Conservation (phyloP, 2,329 filamentous ascomycete genomes). For the Talaromyces sp. region DNA sequence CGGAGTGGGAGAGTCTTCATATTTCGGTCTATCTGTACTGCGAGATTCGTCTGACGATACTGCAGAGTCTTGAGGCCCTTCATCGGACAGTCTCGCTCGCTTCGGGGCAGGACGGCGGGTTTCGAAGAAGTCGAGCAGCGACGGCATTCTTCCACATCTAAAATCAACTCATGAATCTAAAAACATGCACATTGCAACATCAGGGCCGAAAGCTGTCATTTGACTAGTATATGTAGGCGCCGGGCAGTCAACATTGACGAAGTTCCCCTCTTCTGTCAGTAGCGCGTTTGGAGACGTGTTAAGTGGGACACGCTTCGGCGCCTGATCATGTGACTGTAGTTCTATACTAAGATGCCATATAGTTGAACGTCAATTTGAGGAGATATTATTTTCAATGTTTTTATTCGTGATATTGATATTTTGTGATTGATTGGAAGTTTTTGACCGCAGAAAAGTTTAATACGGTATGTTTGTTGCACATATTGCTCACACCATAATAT, state of each 20-base stretch:
- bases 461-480: no score
- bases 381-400: not conserved
- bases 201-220: slow-evolving; percentile 3
- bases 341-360: not conserved
- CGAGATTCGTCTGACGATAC: not conserved
- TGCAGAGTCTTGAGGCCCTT: slow-evolving; percentile 2
- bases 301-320: slow-evolving; percentile 8
- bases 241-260: not conserved
- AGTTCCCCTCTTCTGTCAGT: not conserved
- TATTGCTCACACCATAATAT: no score
- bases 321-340: slow-evolving; percentile 11
- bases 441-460: no score
- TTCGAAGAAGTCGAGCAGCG: slow-evolving; percentile 31
- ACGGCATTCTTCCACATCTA: slow-evolving; percentile 13
- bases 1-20: not conserved
- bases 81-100: slow-evolving; percentile 22
- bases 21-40: not conserved
- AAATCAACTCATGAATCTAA: not conserved
- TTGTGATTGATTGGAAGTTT: no score
- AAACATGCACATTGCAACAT: slow-evolving; percentile 5
- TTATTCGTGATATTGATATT: not conserved
- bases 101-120: slow-evolving; percentile 25
- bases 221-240: not conserved
- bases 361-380: not conserved
- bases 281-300: slow-evolving; percentile 18